Evolutionary conservation across 306 rosid genomes (phyloP).

Genomic region (Sesbania bispinosa): DNA sequence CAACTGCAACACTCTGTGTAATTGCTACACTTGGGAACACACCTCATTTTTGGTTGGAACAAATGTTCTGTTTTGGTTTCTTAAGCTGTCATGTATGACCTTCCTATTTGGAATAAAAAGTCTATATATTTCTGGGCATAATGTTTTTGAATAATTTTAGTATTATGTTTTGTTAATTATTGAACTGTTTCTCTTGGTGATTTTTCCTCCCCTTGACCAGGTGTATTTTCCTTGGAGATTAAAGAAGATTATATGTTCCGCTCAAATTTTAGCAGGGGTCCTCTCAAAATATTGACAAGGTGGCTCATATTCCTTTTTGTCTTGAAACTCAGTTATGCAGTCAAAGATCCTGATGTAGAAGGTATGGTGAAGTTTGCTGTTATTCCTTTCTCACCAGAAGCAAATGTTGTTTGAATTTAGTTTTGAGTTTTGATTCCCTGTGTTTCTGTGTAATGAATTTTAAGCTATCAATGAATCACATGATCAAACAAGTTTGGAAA

Average conservation of each 20-base stretch:
- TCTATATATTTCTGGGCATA: background rate
- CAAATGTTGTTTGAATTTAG: background rate
- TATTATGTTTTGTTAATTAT: background rate
- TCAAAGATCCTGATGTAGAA: slow-evolving; percentile 72
- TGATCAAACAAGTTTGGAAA: background rate
- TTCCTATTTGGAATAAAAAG: background rate
- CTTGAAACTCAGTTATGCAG: slow-evolving; percentile 44
- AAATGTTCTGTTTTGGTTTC: background rate
- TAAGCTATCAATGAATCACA: background rate
- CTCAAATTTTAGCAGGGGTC: slow-evolving; percentile 29
- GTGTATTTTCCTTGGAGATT: slow-evolving; percentile 26
- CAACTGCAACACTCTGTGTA: no score
- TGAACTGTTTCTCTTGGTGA: background rate
- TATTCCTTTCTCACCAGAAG: slow-evolving; percentile 6
- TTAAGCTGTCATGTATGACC: background rate
- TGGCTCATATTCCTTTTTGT: slow-evolving; percentile 52
- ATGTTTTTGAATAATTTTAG: background rate
- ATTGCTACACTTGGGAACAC: no score
- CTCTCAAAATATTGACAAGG: slow-evolving; percentile 42
- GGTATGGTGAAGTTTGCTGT: slow-evolving; percentile 38
- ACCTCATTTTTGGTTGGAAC: no score
- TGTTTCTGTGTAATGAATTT: background rate
- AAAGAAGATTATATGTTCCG: slow-evolving; percentile 44
- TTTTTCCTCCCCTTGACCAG: background rate
- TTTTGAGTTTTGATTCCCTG: background rate